These are phyloP conservation scores for Syzygium malaccense DNA, from an alignment of 441 rosid species.

Conservation along the genomic window DNA sequence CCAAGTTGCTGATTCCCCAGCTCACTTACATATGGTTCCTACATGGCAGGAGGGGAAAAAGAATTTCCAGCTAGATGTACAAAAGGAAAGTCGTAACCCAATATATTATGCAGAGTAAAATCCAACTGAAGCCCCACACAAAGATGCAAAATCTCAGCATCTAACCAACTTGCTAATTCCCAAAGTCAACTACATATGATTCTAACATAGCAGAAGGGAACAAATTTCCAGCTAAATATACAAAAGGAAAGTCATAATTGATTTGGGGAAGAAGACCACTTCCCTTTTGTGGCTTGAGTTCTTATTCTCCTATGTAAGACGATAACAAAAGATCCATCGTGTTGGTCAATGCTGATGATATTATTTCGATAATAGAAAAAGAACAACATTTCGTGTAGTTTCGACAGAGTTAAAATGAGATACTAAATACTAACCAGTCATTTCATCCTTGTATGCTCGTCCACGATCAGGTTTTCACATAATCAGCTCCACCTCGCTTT, in stretches of 20 bases:
- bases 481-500: constrained; percentile 54
- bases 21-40: neutral
- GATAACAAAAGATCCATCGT: neutral
- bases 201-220: neutral
- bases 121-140: neutral
- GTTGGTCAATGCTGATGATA: neutral
- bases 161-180: neutral
- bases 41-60: neutral
- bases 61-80: neutral
- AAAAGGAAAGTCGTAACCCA: neutral
- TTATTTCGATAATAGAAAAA: neutral
- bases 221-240: neutral
- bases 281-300: neutral
- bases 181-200: neutral
- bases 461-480: constrained; percentile 40
- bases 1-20: neutral
- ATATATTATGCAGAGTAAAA: neutral
- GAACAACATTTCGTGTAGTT: neutral
- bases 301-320: neutral
- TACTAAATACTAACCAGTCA: neutral
- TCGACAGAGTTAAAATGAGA: neutral
- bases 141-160: neutral
- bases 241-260: neutral
- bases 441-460: neutral
- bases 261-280: neutral